Evolutionary conservation across 2,329 filamentous ascomycete genomes (phyloP).

Genomic region (Raffaelea ambrosiae): DNA sequence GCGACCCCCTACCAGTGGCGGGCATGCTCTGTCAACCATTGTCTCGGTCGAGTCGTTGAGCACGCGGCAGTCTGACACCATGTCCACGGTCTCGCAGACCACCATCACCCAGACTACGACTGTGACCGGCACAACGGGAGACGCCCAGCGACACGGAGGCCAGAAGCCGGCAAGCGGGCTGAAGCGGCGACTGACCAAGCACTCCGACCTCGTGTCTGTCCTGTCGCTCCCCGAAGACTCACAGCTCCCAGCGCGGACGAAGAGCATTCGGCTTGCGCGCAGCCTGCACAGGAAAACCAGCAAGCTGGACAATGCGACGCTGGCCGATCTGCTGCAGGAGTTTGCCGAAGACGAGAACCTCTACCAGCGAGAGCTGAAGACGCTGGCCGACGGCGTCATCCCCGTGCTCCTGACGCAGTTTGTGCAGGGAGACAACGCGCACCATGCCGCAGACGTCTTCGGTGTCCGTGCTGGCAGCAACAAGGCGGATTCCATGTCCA

Average conservation of each 20-base stretch:
- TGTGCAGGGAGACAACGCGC: conserved; percentile 56
- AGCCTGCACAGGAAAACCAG: conserved; percentile 70
- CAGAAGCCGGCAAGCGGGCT: conserved; percentile 39
- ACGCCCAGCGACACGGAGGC: conserved; percentile 35
- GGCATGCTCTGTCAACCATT: conserved; percentile 50
- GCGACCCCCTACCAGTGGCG: conserved; percentile 41
- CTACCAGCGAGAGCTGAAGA: conserved; percentile 85
- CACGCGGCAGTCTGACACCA: conserved; percentile 38
- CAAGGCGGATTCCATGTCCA: conserved; percentile 57
- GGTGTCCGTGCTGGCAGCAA: conserved; percentile 42
- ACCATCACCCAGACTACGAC: conserved; percentile 45
- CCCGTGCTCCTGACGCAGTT: conserved; percentile 84
- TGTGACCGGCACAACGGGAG: conserved; percentile 38
- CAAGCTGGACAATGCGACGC: conserved; percentile 56
- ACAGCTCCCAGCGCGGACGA: conserved; percentile 48
- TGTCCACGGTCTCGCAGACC: conserved; percentile 39
- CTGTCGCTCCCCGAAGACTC: conserved; percentile 62
- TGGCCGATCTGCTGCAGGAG: conserved; percentile 70
- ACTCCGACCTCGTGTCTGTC: conserved; percentile 90
- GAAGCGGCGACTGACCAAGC: conserved; percentile 75
- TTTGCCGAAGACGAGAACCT: conserved; percentile 76
- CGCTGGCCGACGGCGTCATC: conserved; percentile 88
- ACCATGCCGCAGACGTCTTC: conserved; percentile 59
- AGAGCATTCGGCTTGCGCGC: conserved; percentile 65
- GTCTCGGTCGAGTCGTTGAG: conserved; percentile 42